Percentiles rank a stretch among this genome's conserved stretches.
Conservation (phyloP, 148 eudicot species). For the Rhododendron simsii region DNA sequence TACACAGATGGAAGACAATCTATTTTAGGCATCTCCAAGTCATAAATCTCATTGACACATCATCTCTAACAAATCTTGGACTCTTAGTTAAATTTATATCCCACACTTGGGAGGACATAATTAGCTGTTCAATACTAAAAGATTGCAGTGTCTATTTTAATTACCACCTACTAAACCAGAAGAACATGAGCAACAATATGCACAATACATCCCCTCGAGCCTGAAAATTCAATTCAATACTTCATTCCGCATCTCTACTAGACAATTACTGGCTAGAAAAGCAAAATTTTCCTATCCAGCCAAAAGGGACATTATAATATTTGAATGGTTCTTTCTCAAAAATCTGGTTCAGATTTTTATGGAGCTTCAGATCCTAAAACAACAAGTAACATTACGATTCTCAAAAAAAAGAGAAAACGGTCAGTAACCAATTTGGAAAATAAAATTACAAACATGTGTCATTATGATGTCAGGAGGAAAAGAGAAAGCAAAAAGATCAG, state of each 20-base stretch:
- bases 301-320: not conserved
- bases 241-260: not conserved
- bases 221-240: not conserved
- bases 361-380: slow-evolving; percentile 3
- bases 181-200: not conserved
- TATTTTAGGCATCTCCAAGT: not conserved
- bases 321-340: not conserved
- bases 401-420: not conserved
- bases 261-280: not conserved
- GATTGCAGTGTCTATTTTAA: not conserved
- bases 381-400: not conserved
- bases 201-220: not conserved
- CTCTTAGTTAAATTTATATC: not conserved
- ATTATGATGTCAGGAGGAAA: not conserved
- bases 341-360: not conserved
- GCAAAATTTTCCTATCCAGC: not conserved
- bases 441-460: not conserved
- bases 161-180: not conserved
- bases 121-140: not conserved
- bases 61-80: not conserved
- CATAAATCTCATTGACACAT: not conserved
- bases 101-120: not conserved
- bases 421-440: not conserved
- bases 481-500: slow-evolving; percentile 1
- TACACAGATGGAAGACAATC: not conserved